These are phyloP conservation scores for Ceriops decandra DNA, from an alignment of 345 rosid species.

Conservation along the genomic window DNA sequence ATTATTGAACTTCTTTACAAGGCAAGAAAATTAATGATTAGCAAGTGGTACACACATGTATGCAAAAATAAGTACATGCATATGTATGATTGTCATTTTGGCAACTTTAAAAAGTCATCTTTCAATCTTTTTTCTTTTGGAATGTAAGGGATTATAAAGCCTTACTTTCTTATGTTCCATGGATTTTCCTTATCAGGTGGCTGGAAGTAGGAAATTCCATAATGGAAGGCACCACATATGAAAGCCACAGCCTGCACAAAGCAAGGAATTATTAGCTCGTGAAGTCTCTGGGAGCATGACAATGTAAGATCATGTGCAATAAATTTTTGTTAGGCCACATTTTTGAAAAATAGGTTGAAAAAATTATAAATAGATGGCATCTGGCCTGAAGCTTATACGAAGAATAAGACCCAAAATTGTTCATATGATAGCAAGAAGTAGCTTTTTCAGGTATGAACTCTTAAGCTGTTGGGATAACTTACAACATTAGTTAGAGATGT, in stretches of 20 bases:
- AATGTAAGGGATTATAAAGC: slow-evolving; percentile 2
- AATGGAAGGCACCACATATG: slow-evolving; percentile 59
- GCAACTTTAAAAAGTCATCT: neutral
- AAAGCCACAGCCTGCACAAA: slow-evolving; percentile 80
- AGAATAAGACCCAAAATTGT: neutral
- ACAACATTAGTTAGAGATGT: slow-evolving; percentile 86
- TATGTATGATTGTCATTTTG: neutral
- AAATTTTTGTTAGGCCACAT: too few relatives aligned
- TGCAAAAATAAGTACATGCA: neutral
- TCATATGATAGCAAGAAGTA: neutral
- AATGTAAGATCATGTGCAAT: neutral
- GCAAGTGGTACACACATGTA: too few relatives aligned
- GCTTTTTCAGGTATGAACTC: neutral
- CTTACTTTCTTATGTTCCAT: slow-evolving; percentile 60
- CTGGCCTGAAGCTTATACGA: neutral
- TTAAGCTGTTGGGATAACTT: slow-evolving; percentile 32
- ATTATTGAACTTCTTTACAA: neutral
- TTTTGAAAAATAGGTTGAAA: neutral
- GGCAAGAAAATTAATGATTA: neutral
- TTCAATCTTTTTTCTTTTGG: neutral
- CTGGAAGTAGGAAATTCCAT: slow-evolving; percentile 42
- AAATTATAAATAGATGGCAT: neutral
- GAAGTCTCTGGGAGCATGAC: neutral
- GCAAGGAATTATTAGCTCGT: slow-evolving; percentile 6
- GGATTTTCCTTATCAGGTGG: slow-evolving; percentile 39